Base-by-base conservation (phyloP, 2,329 filamentous ascomycete genomes). In the Pestalotiopsis fici region DNA sequence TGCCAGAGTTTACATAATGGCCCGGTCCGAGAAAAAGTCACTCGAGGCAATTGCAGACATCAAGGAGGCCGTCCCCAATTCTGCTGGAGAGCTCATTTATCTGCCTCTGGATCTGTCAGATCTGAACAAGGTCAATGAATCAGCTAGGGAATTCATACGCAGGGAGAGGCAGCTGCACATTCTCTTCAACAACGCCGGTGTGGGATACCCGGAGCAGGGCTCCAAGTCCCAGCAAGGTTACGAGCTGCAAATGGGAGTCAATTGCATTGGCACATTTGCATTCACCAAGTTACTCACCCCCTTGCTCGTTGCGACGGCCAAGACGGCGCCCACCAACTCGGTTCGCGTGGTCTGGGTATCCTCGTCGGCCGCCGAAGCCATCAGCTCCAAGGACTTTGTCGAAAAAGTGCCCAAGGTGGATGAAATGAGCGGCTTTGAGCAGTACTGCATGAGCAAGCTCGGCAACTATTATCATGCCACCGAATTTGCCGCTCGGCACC, bases 281-380 rank as follows among this genome's bases (percentile, higher is more conserved):
- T 27, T 67, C 50, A 67, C 65, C 39, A 64, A 64, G 47, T 43
- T 23, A 6, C 62, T 64, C 21, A 64, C 62, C 13, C 37, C 62
- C 5, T n/a, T 23, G 7, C 47, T 64, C 12, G 47, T 56, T 3
- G 13, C 39, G 15, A 64, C 62, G 11, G 62, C 47, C 23, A 54
- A 56, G 28, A 27, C 62, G 25, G n/a, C 62, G 13, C 27, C 47
- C 13, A n/a, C 39, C 21, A 47, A 56, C 62, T 31, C 21, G n/a
- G 62, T 64, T 7, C 73, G 76, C 39, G 73, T 78, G 3, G 67
- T 78, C 39, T 77, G 75, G 74, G 73, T 76, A 12, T 74, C 73
- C 1, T 77, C 75, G 1, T 74, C 74, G 12, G 71, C 70, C 4
- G 75, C 74, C 11, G 75, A 76, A 31, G 65, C 50, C 23, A 59